These are phyloP conservation scores for Cercospora berteroae DNA, from an alignment of 2,329 filamentous ascomycete genomes.

Conservation along the genomic window DNA sequence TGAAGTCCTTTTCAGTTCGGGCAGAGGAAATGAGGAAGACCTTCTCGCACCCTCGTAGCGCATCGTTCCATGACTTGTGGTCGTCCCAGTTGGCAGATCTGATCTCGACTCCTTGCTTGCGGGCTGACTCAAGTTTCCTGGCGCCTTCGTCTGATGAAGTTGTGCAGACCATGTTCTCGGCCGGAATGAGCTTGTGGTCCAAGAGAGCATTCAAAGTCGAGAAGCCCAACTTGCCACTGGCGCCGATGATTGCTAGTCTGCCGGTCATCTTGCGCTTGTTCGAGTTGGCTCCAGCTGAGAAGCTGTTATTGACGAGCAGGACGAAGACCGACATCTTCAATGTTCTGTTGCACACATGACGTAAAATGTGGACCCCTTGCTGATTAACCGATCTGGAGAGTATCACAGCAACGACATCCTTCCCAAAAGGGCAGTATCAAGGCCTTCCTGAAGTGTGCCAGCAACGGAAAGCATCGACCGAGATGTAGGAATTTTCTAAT, in stretches of 20 bases:
- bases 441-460: background rate
- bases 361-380: background rate
- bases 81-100: conserved; percentile 44
- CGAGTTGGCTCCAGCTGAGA: background rate
- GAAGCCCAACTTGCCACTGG: conserved; percentile 48
- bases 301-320: background rate
- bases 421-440: background rate
- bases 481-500: too few relatives aligned
- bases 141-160: conserved; percentile 38
- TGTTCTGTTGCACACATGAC: background rate
- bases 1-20: conserved; percentile 46
- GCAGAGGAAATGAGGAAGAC: conserved; percentile 49
- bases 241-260: conserved; percentile 43
- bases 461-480: background rate
- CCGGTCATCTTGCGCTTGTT: background rate
- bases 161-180: conserved; percentile 40
- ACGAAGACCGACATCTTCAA: background rate
- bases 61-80: conserved; percentile 35
- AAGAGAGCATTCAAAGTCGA: conserved; percentile 46
- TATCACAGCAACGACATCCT: background rate
- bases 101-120: conserved; percentile 34
- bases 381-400: background rate
- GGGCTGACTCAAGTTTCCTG: conserved; percentile 27
- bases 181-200: conserved; percentile 41
- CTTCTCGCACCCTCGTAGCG: conserved; percentile 41